phyloP scores from a whole-genome alignment of 768 basidiomycete genomes.

The Wakefieldia striispora region DNA sequence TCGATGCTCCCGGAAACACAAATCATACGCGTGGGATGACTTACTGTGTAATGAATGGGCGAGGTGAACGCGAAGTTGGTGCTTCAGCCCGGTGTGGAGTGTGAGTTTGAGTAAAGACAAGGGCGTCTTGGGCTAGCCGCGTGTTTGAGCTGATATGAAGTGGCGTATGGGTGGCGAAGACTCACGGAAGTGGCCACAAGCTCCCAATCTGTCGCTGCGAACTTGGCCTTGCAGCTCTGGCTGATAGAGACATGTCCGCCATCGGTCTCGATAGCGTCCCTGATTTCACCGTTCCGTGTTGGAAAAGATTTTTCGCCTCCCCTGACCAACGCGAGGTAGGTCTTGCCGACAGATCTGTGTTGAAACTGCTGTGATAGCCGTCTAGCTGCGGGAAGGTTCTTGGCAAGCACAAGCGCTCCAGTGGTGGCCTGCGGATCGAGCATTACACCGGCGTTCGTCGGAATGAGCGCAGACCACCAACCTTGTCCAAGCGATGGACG shows the following conservation, averaged over 20 bases:
- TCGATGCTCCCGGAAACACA: neutral
- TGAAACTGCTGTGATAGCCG: constrained; percentile 58
- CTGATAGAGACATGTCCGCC: constrained; percentile 42
- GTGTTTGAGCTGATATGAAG: constrained; percentile 27
- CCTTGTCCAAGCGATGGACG: constrained; percentile 71
- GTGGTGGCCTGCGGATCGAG: constrained; percentile 50
- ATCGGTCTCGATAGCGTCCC: constrained; percentile 38
- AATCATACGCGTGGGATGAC: constrained; percentile 9
- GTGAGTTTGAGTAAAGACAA: constrained; percentile 56
- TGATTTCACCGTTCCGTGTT: constrained; percentile 40
- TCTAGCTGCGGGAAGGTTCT: constrained; percentile 40
- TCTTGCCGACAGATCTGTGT: constrained; percentile 47
- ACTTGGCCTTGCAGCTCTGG: constrained; percentile 29
- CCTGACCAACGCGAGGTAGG: constrained; percentile 63
- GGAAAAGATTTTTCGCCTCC: constrained; percentile 49
- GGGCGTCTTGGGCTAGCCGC: constrained; percentile 39
- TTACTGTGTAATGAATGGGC: constrained; percentile 49
- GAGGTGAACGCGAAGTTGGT: constrained; percentile 68
- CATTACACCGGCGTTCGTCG: neutral
- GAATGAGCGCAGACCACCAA: constrained; percentile 17
- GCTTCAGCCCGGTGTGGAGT: constrained; percentile 63
- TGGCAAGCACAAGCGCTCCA: constrained; percentile 57
- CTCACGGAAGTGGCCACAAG: constrained; percentile 57
- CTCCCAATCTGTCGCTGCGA: constrained; percentile 51
- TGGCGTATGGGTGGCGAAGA: constrained; percentile 13